Percentiles rank a stretch among this genome's conserved stretches.
These are phyloP conservation scores for Melampsora americana DNA, from an alignment of 1,284 basidiomycete species.

Conservation along the genomic window DNA sequence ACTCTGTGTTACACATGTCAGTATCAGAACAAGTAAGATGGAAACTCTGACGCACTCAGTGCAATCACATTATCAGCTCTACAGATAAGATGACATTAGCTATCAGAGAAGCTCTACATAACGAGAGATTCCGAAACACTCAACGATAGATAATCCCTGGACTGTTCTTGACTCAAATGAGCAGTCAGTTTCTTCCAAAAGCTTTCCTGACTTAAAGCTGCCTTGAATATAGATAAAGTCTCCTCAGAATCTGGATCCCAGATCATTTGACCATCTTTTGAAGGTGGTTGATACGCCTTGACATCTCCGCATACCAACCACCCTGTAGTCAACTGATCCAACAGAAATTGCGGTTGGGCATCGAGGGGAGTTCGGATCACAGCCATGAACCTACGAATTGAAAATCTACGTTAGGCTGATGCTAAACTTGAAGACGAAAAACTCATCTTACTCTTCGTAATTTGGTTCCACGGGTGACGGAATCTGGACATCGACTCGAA, in stretches of 20 bases:
- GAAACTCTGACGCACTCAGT: constrained; percentile 14
- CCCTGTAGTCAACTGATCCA: constrained; percentile 78
- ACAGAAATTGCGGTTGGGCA: constrained; percentile 55
- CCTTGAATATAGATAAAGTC: constrained; percentile 63
- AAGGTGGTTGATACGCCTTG: constrained; percentile 59
- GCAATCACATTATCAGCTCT: constrained; percentile 29
- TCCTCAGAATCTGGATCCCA: constrained; percentile 68
- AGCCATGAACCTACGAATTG: constrained; percentile 10
- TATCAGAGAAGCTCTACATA: background rate
- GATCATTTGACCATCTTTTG: constrained; percentile 50
- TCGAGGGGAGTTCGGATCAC: constrained; percentile 12
- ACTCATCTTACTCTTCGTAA: constrained; percentile 22
- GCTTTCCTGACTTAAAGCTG: constrained; percentile 59
- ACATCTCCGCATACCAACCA: constrained; percentile 77
- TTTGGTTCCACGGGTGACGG: constrained; percentile 37
- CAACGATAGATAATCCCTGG: constrained; percentile 52
- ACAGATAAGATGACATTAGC: background rate
- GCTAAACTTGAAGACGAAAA: background rate
- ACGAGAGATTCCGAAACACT: background rate
- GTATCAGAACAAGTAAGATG: background rate
- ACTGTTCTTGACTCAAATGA: constrained; percentile 53
- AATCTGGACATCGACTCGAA: constrained; percentile 57
- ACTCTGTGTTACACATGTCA: constrained; percentile 58
- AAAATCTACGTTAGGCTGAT: background rate
- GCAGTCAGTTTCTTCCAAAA: constrained; percentile 62